Evolutionary conservation across 2,329 filamentous ascomycete species (phyloP), one percentile per base, ranked within the genome.

Genomic region (Fusarium transvaalense): DNA sequence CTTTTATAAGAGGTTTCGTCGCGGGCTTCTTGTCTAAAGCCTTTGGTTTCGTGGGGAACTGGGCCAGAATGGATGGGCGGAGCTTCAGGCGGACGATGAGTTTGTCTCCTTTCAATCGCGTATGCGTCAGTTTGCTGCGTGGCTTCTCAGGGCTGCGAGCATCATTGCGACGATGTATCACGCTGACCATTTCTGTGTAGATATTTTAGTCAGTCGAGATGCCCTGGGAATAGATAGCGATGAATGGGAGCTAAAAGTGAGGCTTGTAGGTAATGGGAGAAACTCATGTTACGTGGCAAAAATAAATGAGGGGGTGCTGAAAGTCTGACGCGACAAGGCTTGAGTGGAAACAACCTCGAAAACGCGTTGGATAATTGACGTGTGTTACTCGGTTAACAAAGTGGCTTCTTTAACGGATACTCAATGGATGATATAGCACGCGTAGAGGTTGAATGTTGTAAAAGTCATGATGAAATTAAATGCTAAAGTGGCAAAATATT

Each of bases 371-470:
- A 51, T 35, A 12, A 39, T 51, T 51, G 47, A 17, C 32, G 47
- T 51, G 34, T 38, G 47, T 51, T 51, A 51, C 47, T 51, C 47
- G 47, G 47, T 51, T 51, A 51, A 51, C 47, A 51, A 39, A 15
- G 47, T 39, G 47, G 47, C 47, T 51, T 19, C 23, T 35, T 37
- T 15, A 9, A 39, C 13, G 14, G 8, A 48, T 14, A 51, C 21
- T 25, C 9, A 21, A 27, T 23, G 13, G 34, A 27, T 19, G 47
- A 27, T 38, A 51, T 29, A 51, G n/a, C 6, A 29, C 34, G 23
- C 47, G n/a, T 14, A 15, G 21, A 39, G 5, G 23, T 15, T 25
- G 34, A 14, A 38, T 27, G 47, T 38, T 39, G 32, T 15, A 21
- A 38, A 37, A 29, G 46, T 51, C 32, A 51, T 39, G 47, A 51